These are phyloP conservation scores for Eutypa lata DNA, from an alignment of 2,329 filamentous ascomycete species.

Conservation along the genomic window DNA sequence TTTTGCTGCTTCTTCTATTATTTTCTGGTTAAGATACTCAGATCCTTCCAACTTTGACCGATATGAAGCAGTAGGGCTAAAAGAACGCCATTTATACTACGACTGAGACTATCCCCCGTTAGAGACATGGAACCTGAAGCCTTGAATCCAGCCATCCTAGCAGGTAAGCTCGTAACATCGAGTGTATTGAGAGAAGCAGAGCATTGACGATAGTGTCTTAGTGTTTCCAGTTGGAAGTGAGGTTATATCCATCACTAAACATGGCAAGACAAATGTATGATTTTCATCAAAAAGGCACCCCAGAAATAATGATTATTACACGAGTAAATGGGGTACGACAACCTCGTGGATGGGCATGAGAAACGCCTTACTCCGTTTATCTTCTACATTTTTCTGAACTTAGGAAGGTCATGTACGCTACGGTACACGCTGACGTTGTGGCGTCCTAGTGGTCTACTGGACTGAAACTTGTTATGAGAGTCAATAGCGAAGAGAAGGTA, in stretches of 20 bases:
- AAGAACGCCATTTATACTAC: too few species aligned
- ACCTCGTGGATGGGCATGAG: too few species aligned
- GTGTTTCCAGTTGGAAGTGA: background rate
- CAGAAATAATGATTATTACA: too few species aligned
- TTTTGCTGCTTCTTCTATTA: too few species aligned
- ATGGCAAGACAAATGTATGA: background rate
- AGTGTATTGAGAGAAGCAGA: too few species aligned
- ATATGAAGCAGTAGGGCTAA: too few species aligned
- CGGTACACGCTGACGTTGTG: background rate
- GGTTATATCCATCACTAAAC: background rate
- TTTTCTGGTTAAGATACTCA: too few species aligned
- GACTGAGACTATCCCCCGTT: background rate
- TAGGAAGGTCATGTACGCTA: background rate
- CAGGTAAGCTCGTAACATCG: background rate
- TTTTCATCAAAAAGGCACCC: background rate
- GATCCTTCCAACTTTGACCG: too few species aligned
- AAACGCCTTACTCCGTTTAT: too few species aligned
- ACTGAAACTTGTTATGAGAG: constrained; percentile 5
- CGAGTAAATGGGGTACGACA: too few species aligned
- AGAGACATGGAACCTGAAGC: background rate
- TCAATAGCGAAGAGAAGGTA: constrained; percentile 5
- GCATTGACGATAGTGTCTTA: background rate
- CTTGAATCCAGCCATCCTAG: background rate
- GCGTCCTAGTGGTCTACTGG: background rate
- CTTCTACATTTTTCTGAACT: too few species aligned